Evolutionary conservation across 1,284 basidiomycete species (phyloP).

Genomic region (Ganoderma meredithae): DNA sequence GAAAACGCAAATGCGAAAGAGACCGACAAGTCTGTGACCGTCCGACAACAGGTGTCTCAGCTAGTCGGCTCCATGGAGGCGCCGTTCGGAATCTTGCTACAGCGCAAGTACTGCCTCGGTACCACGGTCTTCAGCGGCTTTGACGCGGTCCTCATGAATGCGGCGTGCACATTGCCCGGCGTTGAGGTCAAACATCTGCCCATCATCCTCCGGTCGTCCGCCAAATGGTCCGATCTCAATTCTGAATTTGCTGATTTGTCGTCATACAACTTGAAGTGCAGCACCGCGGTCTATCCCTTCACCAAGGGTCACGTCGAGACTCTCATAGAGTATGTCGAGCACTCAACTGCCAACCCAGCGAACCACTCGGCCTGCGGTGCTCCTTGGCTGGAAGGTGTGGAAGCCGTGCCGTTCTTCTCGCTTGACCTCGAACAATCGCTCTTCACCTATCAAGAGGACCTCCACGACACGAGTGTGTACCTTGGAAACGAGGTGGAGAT

Average conservation of each 20-base stretch:
- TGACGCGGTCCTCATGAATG: slow-evolving; percentile 37
- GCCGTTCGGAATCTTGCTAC: slow-evolving; percentile 41
- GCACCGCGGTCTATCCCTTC: slow-evolving; percentile 36
- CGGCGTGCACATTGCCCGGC: slow-evolving; percentile 20
- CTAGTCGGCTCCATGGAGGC: slow-evolving; percentile 28
- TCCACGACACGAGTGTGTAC: slow-evolving; percentile 30
- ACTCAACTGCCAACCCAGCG: not conserved
- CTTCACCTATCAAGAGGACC: slow-evolving; percentile 26
- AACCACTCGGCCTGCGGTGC: slow-evolving; percentile 12
- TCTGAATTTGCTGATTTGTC: slow-evolving; percentile 9
- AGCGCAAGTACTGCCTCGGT: slow-evolving; percentile 39
- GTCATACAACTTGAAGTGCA: slow-evolving; percentile 13
- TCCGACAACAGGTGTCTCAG: slow-evolving; percentile 10
- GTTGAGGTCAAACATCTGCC: slow-evolving; percentile 38
- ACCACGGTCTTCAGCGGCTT: slow-evolving; percentile 37
- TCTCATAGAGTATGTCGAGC: slow-evolving; percentile 4
- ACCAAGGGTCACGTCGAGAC: slow-evolving; percentile 38
- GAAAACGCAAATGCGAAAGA: slow-evolving; percentile 1
- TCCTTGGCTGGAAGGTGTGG: slow-evolving; percentile 26
- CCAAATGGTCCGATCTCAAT: slow-evolving; percentile 10
- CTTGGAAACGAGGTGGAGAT: slow-evolving; percentile 41
- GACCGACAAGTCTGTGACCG: not conserved
- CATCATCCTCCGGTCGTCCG: slow-evolving; percentile 30
- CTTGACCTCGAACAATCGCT: slow-evolving; percentile 27
- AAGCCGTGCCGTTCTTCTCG: slow-evolving; percentile 39